Evolutionary conservation across 2,329 filamentous ascomycete genomes (phyloP), one percentile per base, ranked within the genome.

Genomic region (Leptographium flavum): DNA sequence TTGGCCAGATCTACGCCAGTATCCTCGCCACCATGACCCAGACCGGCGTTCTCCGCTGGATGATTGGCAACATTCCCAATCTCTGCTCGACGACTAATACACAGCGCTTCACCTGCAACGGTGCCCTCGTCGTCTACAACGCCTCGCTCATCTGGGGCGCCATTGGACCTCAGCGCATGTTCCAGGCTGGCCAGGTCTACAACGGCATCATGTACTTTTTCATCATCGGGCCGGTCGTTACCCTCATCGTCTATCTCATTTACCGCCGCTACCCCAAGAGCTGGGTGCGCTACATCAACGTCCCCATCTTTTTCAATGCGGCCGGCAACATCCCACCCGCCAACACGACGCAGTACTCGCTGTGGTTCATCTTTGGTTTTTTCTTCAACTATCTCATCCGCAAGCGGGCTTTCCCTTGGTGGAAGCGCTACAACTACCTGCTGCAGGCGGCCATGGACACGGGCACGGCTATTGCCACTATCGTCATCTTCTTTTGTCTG

Each of bases 371-470:
- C 3, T 65, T 71, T 50, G 74, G 71, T 69, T 63, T 66, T 46
- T 71, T 71, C 63, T 74, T 74, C 57, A 72, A 77, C 58, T 79
- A 77, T 47, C 64, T 76, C 44, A 61, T 74, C 1, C 76, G 74
- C 10, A 74, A 74, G 0, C 73, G 70, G 3, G 63, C 79, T 35
- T 74, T 77, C 43, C 69, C 71, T 28, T 49, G 47, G 47, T 49
- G 47, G 47, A 45, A 49, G 39, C 42, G 47, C 8, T 49, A 49
- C 33, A 49, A 49, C 30, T 49, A n/a, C 5, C 30, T 32, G 11
- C 19, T 32, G 14, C 14, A 35, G 19, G 15, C 7, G 8, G 32
- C 17, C 33, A 37, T 17, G 19, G 11, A 5, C 3, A 39, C 19
- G 6, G 25, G 25, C 10, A 27, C 25, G 5, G 25, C 25, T 27